Base-by-base conservation (phyloP, 352 stramenopile genomes). In the Pythium scleroteichum region DNA sequence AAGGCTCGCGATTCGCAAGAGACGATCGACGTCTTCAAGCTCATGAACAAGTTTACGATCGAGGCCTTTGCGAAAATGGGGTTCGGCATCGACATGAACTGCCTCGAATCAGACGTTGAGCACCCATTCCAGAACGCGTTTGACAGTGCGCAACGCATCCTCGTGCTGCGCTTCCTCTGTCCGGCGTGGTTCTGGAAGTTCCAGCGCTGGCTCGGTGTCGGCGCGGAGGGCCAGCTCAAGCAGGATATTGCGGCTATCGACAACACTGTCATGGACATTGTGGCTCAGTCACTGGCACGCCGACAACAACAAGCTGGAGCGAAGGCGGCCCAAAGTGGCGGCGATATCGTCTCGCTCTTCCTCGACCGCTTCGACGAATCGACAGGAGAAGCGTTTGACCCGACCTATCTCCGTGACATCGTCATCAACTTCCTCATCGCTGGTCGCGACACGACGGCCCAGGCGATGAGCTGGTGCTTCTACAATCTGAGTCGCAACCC, bases 381-480 rank as follows among this genome's bases (percentile, higher is more conserved):
- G 1, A 14, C 24, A 0, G 53, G 71, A 13, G 46, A 38, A 7
- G 44, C 41, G 29, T 70, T 79, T 20, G 62, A 81, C 29, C 64
- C 72, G 7, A 70, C 39, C 0, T 86, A 76, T 35, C 45, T 93
- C 0, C 78, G 79, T n/a, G 75, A 93, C 53, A 78, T 95, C 20
- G 71, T 88, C n/a, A 53, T 93, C 9, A 88, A 76, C 50, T 88
- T 93, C 45, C 60, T 95, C 33, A 78, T 93, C 16, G 86, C 80
- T 27, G 82, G 86, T 0, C 68, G 81, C 1, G 82, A 94, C 57
- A 90, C 85, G 1, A 89, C 84, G 4, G 79, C 85, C 2, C 78
- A 84, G 60, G 69, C 80, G 12, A 58, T 94, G 26, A 77, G 64
- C 24, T 95, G 85, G 81, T 80, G 87, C 40, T 81, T 94, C 38